Conservation (phyloP, 176 grass and related monocot genomes). For the Oryza coarctata region DNA sequence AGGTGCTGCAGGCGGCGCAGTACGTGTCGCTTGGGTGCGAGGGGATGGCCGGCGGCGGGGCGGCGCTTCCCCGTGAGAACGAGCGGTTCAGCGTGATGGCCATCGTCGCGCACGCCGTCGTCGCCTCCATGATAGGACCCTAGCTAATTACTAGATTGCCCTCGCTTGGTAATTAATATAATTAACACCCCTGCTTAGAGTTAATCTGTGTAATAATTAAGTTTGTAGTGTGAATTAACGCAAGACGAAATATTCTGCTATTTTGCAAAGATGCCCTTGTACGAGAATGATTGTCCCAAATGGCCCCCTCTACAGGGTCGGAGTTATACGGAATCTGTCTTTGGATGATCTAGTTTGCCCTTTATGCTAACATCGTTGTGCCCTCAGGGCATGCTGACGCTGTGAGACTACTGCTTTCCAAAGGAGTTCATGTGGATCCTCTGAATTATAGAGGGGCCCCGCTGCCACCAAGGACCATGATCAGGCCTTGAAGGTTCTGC, state of each 20-base stretch:
- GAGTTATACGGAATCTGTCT: neutral
- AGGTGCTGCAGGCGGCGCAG: constrained; percentile 39
- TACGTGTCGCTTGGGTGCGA: constrained; percentile 30
- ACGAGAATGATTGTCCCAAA: no score
- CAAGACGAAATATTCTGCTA: no score
- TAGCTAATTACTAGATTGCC: neutral
- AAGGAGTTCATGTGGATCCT: constrained; percentile 38
- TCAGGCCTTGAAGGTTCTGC: constrained; percentile 32
- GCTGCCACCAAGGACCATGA: neutral
- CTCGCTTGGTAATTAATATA: neutral
- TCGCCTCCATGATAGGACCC: constrained; percentile 24
- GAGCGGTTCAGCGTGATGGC: constrained; percentile 24
- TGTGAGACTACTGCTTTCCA: constrained; percentile 39
- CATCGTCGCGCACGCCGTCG: constrained; percentile 40
- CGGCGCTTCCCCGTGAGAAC: constrained; percentile 14
- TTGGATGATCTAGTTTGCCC: neutral
- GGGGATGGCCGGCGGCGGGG: constrained; percentile 25
- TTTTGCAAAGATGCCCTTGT: no score
- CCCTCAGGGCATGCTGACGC: constrained; percentile 1
- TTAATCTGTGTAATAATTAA: neutral
- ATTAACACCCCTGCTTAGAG: no score
- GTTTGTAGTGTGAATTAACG: neutral
- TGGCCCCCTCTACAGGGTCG: no score
- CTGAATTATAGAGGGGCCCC: constrained; percentile 18
- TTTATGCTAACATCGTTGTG: neutral